Base-by-base conservation (phyloP, 2,329 filamentous ascomycete genomes). In the Sporothrix protearum region DNA sequence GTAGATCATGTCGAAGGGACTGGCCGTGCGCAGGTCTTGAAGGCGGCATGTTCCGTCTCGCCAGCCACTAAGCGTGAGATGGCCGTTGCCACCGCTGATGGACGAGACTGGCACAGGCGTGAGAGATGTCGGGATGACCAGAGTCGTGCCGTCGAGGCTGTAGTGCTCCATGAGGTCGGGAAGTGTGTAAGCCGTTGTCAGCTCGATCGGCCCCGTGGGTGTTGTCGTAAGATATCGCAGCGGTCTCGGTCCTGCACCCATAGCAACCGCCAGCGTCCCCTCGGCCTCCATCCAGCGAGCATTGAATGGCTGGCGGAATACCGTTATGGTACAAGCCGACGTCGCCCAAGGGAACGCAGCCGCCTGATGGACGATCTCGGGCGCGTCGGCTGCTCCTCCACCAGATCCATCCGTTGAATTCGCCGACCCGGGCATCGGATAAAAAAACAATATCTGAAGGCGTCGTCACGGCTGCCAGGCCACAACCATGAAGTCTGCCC, bases 1-100 rank as follows among this genome's bases (percentile, higher is more conserved):
- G 76, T 86, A 88, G 8, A 86, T 75, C 9, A 80, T 79, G 70
- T 86, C 85, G 39, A 82, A 78, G 1, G 80, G 73, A 0, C 82
- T 84, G 0, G 84, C 82, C 0, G 85, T 84, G 14, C 86, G 83
- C 1, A 86, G 75, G 73, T 88, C 86, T 71, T 83, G 80, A 1
- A 87, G 82, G 30, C 83, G 81, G 69, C 83, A 81, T 0, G 83
- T 85, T 9, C 85, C 85, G 70, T 87, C 85, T 57, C 84, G 82
- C 85, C 86, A 88, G 3, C 85, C 81, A 70, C 82, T 85, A 14
- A 88, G 80, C 7, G 87, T 75, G 1, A 86, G 77, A 14, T 51
- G 55, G 25, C 78, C 79, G 0, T 63, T 25, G 49, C 81, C 79
- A 12, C 76, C 77, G 2, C 76, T 76, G 25, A 80, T 49, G 3